Percentiles rank a stretch among this genome's conserved stretches.
phyloP scores from a whole-genome alignment of 768 basidiomycete species.

The Mycena vulgaris region DNA sequence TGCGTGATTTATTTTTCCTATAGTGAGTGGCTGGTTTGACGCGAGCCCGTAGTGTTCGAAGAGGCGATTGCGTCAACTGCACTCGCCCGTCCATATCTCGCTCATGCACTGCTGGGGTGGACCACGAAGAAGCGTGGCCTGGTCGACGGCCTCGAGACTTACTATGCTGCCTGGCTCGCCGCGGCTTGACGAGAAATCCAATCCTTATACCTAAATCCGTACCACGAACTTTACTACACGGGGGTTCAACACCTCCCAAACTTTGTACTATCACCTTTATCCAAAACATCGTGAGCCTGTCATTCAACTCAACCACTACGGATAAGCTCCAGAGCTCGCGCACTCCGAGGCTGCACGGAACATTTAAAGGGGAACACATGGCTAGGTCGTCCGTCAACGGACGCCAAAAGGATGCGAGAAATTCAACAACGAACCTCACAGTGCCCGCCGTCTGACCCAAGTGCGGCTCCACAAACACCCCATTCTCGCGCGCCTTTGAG shows the following conservation, averaged over 20 bases:
- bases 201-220: too few species aligned
- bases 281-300: background rate
- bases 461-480: background rate
- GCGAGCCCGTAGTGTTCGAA: constrained; percentile 52
- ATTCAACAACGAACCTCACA: constrained; percentile 5
- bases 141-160: constrained; percentile 60
- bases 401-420: background rate
- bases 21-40: background rate
- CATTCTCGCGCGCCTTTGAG: constrained; percentile 11
- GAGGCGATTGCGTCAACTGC: constrained; percentile 49
- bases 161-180: constrained; percentile 51
- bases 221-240: too few species aligned
- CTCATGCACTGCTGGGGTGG: constrained; percentile 61
- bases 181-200: too few species aligned
- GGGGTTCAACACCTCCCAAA: background rate
- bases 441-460: constrained; percentile 21
- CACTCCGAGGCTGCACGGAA: constrained; percentile 9
- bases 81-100: constrained; percentile 56
- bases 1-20: constrained; percentile 41
- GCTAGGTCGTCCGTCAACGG: background rate
- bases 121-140: constrained; percentile 56
- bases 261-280: background rate
- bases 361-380: constrained; percentile 26
- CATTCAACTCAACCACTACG: background rate
- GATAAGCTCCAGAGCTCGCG: constrained; percentile 2